phyloP scores from a whole-genome alignment of 305 asterid species.

The Salvia sclarea region DNA sequence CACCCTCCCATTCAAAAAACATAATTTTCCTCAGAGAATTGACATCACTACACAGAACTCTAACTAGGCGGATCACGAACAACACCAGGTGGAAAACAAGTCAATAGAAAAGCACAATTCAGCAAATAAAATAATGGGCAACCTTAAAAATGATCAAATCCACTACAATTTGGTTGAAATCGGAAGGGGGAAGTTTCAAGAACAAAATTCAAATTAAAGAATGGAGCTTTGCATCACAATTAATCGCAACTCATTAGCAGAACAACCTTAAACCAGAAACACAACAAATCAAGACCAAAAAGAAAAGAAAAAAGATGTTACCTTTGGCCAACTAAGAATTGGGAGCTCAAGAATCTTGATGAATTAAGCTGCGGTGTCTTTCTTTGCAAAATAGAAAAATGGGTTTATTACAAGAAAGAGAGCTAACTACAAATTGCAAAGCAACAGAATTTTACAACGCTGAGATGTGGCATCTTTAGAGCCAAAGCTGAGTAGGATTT shows the following conservation, averaged over 20 bases:
- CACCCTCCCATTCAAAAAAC: background rate
- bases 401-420: constrained; percentile 12
- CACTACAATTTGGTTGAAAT: background rate
- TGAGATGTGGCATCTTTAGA: constrained; percentile 32
- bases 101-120: constrained; percentile 9
- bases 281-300: background rate
- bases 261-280: background rate
- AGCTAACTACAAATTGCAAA: background rate
- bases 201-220: background rate
- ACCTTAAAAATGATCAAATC: background rate
- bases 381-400: background rate
- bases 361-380: constrained; percentile 5
- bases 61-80: constrained; percentile 6
- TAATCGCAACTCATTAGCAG: constrained; percentile 13
- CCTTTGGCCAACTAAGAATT: constrained; percentile 25
- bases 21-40: background rate
- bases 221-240: background rate
- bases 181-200: constrained; percentile 10
- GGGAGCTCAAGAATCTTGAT: background rate
- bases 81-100: background rate
- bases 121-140: constrained; percentile 1
- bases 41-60: constrained; percentile 9
- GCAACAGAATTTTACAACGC: background rate
- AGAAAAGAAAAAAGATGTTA: constrained; percentile 9
- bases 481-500: constrained; percentile 25